Evolutionary conservation across 2,329 filamentous ascomycete genomes (phyloP).

Genomic region (Trichoderma brevicompactum): DNA sequence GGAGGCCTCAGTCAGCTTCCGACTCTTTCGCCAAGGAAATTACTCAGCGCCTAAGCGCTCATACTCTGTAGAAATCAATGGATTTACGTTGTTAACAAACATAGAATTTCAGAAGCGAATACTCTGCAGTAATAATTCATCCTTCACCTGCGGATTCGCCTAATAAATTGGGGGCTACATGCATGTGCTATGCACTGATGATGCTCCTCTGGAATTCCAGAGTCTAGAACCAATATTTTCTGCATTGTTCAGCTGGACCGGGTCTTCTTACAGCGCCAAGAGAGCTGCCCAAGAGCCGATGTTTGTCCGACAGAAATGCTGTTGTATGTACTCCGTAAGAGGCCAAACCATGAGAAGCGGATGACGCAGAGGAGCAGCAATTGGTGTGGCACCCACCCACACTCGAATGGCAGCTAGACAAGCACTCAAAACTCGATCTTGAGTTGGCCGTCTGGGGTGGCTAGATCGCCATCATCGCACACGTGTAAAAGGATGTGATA

Average conservation of each 20-base stretch:
- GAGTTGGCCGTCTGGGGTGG: background rate
- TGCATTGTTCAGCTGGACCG: background rate
- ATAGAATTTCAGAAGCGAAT: too few species aligned
- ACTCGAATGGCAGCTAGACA: too few species aligned
- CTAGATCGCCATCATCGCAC: background rate
- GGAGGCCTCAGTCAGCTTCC: too few species aligned
- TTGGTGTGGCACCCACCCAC: conserved; percentile 19
- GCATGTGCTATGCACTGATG: background rate
- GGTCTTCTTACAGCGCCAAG: background rate
- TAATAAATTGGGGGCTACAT: background rate
- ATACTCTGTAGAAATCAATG: too few species aligned
- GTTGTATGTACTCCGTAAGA: too few species aligned
- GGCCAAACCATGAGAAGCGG: background rate
- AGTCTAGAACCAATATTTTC: background rate
- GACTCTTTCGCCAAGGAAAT: too few species aligned
- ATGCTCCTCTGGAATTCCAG: background rate
- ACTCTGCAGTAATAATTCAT: too few species aligned
- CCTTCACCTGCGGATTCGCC: too few species aligned
- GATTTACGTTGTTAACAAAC: too few species aligned
- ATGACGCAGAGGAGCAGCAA: conserved; percentile 7
- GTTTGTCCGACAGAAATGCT: background rate
- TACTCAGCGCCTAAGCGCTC: too few species aligned
- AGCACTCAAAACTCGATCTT: background rate
- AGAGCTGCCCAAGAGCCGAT: background rate
- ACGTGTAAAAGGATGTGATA: background rate